Evolutionary conservation across 2,329 filamentous ascomycete species (phyloP).

Genomic region (Juglanconis oblonga): DNA sequence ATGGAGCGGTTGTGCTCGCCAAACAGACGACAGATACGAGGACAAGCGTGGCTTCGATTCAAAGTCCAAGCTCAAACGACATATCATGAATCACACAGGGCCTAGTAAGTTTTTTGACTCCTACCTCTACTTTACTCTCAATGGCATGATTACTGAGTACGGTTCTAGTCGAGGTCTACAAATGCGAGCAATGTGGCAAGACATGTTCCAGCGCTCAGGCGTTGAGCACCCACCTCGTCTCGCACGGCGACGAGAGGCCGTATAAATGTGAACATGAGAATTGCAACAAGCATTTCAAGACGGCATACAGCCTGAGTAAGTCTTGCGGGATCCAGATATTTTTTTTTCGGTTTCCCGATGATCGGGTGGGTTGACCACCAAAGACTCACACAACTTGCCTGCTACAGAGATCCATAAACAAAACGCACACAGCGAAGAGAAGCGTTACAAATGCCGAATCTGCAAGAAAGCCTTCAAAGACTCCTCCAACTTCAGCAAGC

Average conservation of each 20-base stretch:
- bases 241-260: conserved; percentile 64
- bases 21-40: conserved; percentile 35
- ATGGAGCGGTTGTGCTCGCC: conserved; percentile 44
- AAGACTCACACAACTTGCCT: not conserved
- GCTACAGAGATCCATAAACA: conserved; percentile 1
- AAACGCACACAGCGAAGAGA: conserved; percentile 58
- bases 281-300: conserved; percentile 50
- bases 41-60: conserved; percentile 51
- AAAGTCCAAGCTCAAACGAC: conserved; percentile 61
- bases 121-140: not conserved
- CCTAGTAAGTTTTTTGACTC: conserved; percentile 41
- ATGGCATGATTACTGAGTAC: conserved; percentile 11
- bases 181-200: conserved; percentile 53
- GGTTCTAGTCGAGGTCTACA: conserved; percentile 55
- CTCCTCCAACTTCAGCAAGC: conserved; percentile 65
- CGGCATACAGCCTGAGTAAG: conserved; percentile 1
- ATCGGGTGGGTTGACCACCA: not conserved
- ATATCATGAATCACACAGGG: conserved; percentile 64
- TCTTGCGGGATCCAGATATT: not conserved
- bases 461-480: conserved; percentile 61
- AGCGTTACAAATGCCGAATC: conserved; percentile 22
- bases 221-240: conserved; percentile 64
- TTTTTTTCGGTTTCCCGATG: not conserved
- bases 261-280: conserved; percentile 51
- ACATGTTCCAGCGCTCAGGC: conserved; percentile 66